These are phyloP conservation scores for Helicostylum pulchrum DNA, from an alignment of 192 early-diverging fungal genomes.

Conservation along the genomic window DNA sequence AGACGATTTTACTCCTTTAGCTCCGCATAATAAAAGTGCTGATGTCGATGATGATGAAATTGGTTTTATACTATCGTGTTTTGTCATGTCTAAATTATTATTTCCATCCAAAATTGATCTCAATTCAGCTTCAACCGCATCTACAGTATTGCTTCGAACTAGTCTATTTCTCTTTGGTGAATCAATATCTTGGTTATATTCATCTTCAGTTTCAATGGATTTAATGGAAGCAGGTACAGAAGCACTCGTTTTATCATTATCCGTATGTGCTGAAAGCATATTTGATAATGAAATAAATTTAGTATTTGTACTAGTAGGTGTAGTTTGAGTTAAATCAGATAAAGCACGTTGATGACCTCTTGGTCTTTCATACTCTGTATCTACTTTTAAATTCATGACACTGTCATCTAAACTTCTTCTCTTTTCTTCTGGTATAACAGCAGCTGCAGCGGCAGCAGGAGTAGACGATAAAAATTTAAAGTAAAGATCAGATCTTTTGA, in stretches of 20 bases:
- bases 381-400: constrained; percentile 14
- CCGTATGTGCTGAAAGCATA: not conserved
- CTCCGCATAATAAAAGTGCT: constrained; percentile 15
- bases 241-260: not conserved
- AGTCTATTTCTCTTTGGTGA: not conserved
- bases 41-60: not conserved
- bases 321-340: constrained; percentile 13
- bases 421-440: constrained; percentile 16
- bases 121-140: constrained; percentile 52
- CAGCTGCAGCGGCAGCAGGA: constrained; percentile 35
- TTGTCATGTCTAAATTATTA: not conserved
- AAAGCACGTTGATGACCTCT: constrained; percentile 20
- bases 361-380: constrained; percentile 14
- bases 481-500: constrained; percentile 60
- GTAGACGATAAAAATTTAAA: constrained; percentile 59
- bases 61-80: not conserved
- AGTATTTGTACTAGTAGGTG: not conserved
- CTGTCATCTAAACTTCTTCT: constrained; percentile 19
- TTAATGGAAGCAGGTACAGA: not conserved
- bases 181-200: not conserved
- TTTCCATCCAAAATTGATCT: constrained; percentile 48
- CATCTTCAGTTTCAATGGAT: not conserved
- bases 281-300: constrained; percentile 20
- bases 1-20: constrained; percentile 20
- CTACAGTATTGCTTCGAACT: constrained; percentile 38